Base-by-base conservation (phyloP, 164 flowering plant species). In the Stephania japonica region DNA sequence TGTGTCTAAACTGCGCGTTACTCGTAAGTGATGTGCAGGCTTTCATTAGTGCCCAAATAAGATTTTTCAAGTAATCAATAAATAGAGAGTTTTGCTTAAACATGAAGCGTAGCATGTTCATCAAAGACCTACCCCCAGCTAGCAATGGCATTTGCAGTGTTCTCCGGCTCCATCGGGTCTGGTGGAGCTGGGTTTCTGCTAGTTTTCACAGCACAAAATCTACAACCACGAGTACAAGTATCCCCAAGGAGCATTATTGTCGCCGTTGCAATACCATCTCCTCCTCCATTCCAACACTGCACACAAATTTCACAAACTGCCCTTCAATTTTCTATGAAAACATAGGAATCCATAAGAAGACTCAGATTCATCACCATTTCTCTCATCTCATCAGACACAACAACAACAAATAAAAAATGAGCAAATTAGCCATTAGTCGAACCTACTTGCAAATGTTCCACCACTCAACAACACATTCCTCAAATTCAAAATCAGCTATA, bases 231-330 rank as follows among this genome's bases (percentile, higher is more conserved):
- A 19, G 99, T 95, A 74, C 98, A 95, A 27, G 99, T 93, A 80
- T 95, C 99, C 18, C 99, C 99, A 24, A 95, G 87, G 76, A 92
- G 81, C 99, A 95, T 95, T 73, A 95, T 95, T 0, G 98, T 95
- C 18, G 99, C 99, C 0, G 98, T 93, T 16, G 97, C 87, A 81
- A 91, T 85, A 65, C 97, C 99, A 82, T 91, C 97, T 25, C 83
- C 93, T 61, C 99, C 98, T 25, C 99, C 99, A 85, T 90, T 91
- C 99, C 99, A 95, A 79, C 98, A 95, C 96, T 91, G 80, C 59
- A 24, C 43, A 70, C 26, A 76, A 65, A 24, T 70, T 42, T 18
- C 44, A 42, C 38, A 72, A 64, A 18, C 38, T 42, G 42, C 1
- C 49, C 24, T 47, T 59, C 0, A 19, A 43, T n/a, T 71, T 10